Evolutionary conservation across 352 stramenopile species (phyloP).

Genomic region (Halophytophthora polymorphica): DNA sequence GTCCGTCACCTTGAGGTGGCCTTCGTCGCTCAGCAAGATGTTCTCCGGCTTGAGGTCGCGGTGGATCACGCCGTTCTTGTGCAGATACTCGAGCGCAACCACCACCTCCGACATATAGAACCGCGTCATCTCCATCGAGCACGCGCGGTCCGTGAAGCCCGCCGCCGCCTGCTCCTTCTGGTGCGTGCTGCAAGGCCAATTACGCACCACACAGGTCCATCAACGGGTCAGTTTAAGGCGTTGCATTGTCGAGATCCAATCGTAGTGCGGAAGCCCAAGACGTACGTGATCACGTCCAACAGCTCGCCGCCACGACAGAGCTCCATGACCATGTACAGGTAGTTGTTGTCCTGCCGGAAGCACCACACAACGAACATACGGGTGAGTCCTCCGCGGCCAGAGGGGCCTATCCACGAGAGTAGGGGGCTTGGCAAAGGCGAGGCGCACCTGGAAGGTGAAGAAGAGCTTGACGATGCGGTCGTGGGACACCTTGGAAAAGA

Average conservation of each 20-base stretch:
- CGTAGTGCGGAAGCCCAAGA: not conserved
- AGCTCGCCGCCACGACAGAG: constrained; percentile 83
- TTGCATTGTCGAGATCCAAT: too few relatives aligned
- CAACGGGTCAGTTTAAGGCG: constrained; percentile 10
- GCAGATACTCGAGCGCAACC: constrained; percentile 92
- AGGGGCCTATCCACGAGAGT: constrained; percentile 3
- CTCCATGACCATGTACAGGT: constrained; percentile 91
- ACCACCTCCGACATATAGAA: constrained; percentile 95
- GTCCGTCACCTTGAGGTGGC: constrained; percentile 90
- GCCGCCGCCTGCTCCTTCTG: constrained; percentile 62
- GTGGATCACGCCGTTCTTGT: constrained; percentile 93
- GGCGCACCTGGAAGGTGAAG: constrained; percentile 83
- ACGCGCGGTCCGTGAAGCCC: constrained; percentile 62
- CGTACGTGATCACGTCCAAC: constrained; percentile 84
- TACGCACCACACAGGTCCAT: not conserved
- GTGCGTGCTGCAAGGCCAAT: constrained; percentile 48
- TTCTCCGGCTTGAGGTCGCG: constrained; percentile 94
- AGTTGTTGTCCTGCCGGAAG: constrained; percentile 60
- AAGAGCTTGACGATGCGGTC: constrained; percentile 89
- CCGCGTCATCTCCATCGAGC: constrained; percentile 78
- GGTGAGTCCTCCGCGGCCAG: not conserved
- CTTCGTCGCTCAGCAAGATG: constrained; percentile 80
- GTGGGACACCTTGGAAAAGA: constrained; percentile 87
- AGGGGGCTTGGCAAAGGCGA: constrained; percentile 6
- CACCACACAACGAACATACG: not conserved